A percentile compares a stretch with the other conserved stretches of the same genome.
These are phyloP conservation scores for Saccharomycopsis fodiens DNA, from an alignment of 805 yeast species.

Conservation along the genomic window DNA sequence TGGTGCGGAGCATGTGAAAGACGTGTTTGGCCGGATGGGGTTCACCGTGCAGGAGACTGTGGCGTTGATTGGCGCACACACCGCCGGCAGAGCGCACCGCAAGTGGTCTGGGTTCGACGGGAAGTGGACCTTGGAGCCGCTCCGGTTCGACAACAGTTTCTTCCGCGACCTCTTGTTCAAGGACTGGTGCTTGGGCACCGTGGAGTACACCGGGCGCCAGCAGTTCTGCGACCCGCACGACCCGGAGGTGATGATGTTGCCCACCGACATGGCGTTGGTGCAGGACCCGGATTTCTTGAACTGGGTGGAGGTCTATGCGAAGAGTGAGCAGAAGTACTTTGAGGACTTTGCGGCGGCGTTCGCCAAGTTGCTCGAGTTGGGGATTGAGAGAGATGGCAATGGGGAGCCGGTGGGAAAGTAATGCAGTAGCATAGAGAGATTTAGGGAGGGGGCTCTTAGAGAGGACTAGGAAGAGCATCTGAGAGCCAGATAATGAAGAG, in stretches of 20 bases:
- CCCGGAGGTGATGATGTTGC: conserved; percentile 37
- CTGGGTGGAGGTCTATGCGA: conserved; percentile 36
- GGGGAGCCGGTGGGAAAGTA: too few species aligned
- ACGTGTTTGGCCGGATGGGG: conserved; percentile 40
- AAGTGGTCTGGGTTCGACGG: conserved; percentile 43
- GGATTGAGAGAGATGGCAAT: conserved; percentile 22
- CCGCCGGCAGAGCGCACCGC: conserved; percentile 43
- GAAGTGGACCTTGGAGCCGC: conserved; percentile 38
- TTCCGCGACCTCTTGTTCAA: conserved; percentile 30
- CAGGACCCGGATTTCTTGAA: conserved; percentile 28
- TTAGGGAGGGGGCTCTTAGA: too few species aligned
- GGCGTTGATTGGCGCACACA: conserved; percentile 41
- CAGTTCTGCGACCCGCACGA: conserved; percentile 34
- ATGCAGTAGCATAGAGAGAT: too few species aligned
- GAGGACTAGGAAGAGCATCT: too few species aligned
- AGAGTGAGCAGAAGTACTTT: conserved; percentile 30
- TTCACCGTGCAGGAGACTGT: conserved; percentile 41
- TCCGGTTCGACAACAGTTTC: conserved; percentile 36
- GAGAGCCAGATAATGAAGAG: too few species aligned
- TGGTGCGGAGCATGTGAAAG: conserved; percentile 38
- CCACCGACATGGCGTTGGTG: conserved; percentile 37
- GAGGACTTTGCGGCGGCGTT: conserved; percentile 35
- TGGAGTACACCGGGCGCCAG: conserved; percentile 34
- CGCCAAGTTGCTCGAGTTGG: conserved; percentile 38
- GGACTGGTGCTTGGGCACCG: conserved; percentile 27